phyloP scores from a whole-genome alignment of 1,139 yeast species.

The Meyerozyma carpophila region DNA sequence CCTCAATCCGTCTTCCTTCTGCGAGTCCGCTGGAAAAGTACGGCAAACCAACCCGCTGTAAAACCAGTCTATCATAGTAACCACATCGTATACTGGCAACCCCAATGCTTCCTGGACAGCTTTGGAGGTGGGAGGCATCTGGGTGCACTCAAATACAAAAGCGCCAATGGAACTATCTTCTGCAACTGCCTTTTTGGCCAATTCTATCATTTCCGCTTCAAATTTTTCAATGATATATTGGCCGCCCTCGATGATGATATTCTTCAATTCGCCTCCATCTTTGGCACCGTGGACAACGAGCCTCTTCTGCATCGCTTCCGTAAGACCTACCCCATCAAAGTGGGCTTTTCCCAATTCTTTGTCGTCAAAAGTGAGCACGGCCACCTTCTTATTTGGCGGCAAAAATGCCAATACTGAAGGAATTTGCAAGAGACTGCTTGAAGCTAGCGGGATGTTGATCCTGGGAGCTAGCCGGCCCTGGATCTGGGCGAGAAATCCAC shows the following conservation, averaged over 20 bases:
- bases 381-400: constrained; percentile 15
- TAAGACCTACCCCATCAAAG: constrained; percentile 21
- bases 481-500: constrained; percentile 21
- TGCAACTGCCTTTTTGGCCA: constrained; percentile 10
- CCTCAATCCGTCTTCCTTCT: not conserved
- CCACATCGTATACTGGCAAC: constrained; percentile 19
- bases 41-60: not conserved
- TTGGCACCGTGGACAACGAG: constrained; percentile 11
- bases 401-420: constrained; percentile 17
- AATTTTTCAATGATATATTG: constrained; percentile 16
- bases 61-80: constrained; percentile 9
- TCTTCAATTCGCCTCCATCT: constrained; percentile 15
- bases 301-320: constrained; percentile 9
- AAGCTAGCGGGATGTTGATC: constrained; percentile 21
- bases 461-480: constrained; percentile 15
- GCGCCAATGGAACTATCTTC: constrained; percentile 14
- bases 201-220: constrained; percentile 7
- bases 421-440: constrained; percentile 22
- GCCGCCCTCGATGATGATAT: constrained; percentile 12
- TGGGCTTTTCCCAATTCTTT: constrained; percentile 16
- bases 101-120: constrained; percentile 11
- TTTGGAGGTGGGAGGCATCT: constrained; percentile 20
- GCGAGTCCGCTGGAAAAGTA: not conserved
- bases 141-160: constrained; percentile 22
- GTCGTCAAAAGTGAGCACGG: constrained; percentile 23